These are phyloP conservation scores for Hygrocybe coccinea DNA, from an alignment of 768 basidiomycete genomes.

Conservation along the genomic window DNA sequence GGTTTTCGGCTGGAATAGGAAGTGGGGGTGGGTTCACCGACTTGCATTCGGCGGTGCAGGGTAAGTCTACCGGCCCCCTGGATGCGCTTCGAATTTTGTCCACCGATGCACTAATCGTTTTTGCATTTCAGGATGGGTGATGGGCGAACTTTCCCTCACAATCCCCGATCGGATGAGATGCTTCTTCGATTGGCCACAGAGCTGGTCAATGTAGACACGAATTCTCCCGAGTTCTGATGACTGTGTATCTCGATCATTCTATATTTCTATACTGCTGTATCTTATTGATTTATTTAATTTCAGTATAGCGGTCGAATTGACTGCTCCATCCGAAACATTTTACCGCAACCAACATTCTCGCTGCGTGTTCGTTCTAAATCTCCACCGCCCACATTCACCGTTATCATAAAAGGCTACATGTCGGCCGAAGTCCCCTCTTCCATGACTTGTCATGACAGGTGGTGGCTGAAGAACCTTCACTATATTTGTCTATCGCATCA, in stretches of 20 bases:
- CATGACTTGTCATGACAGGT: too few species aligned
- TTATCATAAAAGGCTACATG: too few species aligned
- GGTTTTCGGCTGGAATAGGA: constrained; percentile 55
- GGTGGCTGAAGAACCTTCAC: too few species aligned
- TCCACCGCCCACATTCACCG: too few species aligned
- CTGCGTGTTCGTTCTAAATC: too few species aligned
- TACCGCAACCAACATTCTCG: too few species aligned
- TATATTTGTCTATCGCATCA: too few species aligned
- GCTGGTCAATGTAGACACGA: constrained; percentile 53
- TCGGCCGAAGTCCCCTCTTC: too few species aligned
- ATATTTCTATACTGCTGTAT: neutral
- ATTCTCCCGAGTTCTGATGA: constrained; percentile 25
- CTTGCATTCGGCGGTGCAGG: constrained; percentile 58
- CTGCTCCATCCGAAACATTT: neutral
- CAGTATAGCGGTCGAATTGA: neutral
- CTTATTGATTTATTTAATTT: constrained; percentile 2
- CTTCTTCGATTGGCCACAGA: constrained; percentile 60
- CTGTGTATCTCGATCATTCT: too few species aligned
- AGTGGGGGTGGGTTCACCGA: constrained; percentile 49
- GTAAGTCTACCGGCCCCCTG: constrained; percentile 37
- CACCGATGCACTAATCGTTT: neutral
- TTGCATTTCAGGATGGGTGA: constrained; percentile 49
- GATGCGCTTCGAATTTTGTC: neutral
- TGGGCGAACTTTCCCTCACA: constrained; percentile 63
- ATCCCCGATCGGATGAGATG: constrained; percentile 61